Evolutionary conservation across 179 eudicot species (phyloP).

Genomic region (Amaranthus tricolor): DNA sequence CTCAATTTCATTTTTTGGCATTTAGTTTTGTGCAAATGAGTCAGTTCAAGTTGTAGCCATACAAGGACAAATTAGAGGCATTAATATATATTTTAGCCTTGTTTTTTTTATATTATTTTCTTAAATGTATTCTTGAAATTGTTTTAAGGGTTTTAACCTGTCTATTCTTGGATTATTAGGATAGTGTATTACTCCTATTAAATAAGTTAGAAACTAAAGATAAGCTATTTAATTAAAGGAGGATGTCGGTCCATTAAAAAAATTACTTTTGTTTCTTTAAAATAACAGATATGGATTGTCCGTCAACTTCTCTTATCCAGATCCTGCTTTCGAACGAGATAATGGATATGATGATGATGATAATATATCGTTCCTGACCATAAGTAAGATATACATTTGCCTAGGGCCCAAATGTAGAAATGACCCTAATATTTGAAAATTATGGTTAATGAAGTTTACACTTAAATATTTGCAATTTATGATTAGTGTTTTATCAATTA

Average conservation of each 20-base stretch:
- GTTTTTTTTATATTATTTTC: neutral
- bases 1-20: slow-evolving; percentile 1
- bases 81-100: neutral
- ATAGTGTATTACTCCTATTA: neutral
- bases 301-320: too few species aligned
- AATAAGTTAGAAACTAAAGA: neutral
- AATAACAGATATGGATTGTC: too few species aligned
- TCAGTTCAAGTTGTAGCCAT: neutral
- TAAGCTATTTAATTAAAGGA: slow-evolving; percentile 1
- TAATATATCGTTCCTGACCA: too few species aligned
- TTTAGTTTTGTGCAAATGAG: neutral
- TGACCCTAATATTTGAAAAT: too few species aligned
- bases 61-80: slow-evolving; percentile 16
- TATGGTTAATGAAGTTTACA: too few species aligned
- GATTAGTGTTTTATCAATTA: too few species aligned
- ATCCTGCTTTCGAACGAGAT: too few species aligned
- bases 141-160: slow-evolving; percentile 9
- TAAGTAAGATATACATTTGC: too few species aligned
- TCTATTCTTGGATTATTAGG: neutral
- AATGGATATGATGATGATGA: too few species aligned
- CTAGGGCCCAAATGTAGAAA: too few species aligned
- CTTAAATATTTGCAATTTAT: too few species aligned
- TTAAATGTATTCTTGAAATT: slow-evolving; percentile 2
- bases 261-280: too few species aligned
- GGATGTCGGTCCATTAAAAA: slow-evolving; percentile 11